Evolutionary conservation across 1,284 basidiomycete genomes (phyloP).

Genomic region (Athelia sp.): DNA sequence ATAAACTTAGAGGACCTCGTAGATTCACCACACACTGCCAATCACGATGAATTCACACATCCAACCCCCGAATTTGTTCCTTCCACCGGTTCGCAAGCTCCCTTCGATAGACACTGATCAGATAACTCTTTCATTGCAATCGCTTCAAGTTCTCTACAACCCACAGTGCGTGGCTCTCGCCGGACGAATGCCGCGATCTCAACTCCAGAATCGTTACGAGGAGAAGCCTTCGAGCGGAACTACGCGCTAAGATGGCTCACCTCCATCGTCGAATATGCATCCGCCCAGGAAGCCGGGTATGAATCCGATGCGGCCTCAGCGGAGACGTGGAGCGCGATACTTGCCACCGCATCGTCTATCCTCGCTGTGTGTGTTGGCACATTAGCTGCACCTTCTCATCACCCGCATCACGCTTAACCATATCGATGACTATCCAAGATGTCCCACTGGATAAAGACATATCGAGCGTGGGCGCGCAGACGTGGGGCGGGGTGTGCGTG

Average conservation of each 20-base stretch:
- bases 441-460: slow-evolving; percentile 75
- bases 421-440: slow-evolving; percentile 58
- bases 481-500: slow-evolving; percentile 86
- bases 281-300: too few species aligned
- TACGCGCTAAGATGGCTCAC: slow-evolving; percentile 72
- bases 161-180: slow-evolving; percentile 3
- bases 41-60: not conserved
- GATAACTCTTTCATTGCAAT: not conserved
- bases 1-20: too few species aligned
- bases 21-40: too few species aligned
- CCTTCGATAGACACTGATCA: not conserved
- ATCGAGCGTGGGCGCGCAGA: slow-evolving; percentile 80
- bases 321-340: slow-evolving; percentile 25
- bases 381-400: slow-evolving; percentile 30
- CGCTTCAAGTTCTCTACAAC: slow-evolving; percentile 6
- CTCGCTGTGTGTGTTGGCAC: slow-evolving; percentile 51
- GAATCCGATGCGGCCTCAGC: too few species aligned
- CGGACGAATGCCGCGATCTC: not conserved
- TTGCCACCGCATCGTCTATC: slow-evolving; percentile 57
- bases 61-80: not conserved
- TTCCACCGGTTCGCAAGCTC: not conserved
- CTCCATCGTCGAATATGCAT: slow-evolving; percentile 34
- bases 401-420: slow-evolving; percentile 1
- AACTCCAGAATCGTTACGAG: slow-evolving; percentile 20
- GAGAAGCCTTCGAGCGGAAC: slow-evolving; percentile 63